Evolutionary conservation across 306 rosid genomes (phyloP).

Genomic region (Lathyrus oleraceus): DNA sequence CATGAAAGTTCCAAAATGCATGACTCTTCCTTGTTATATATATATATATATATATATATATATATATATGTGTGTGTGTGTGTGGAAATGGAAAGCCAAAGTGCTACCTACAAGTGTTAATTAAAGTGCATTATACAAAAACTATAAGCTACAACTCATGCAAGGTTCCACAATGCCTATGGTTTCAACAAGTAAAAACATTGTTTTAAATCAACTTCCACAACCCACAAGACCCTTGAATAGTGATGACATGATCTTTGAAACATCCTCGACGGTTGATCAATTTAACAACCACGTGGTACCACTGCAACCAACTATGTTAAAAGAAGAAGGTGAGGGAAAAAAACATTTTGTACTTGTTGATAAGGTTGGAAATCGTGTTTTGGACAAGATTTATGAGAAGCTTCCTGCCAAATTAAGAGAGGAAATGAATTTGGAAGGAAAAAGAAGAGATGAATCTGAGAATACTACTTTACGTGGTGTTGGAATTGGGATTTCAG

Average conservation of each 20-base stretch:
- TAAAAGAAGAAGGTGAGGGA: slow-evolving; percentile 8
- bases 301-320: slow-evolving; percentile 1
- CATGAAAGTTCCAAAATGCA: neutral
- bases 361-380: slow-evolving; percentile 9
- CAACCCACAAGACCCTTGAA: slow-evolving; percentile 31
- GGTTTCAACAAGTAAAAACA: neutral
- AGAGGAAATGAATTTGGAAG: slow-evolving; percentile 20
- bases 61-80: no score
- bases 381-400: slow-evolving; percentile 22
- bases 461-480: slow-evolving; percentile 14
- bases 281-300: neutral
- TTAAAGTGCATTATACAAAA: neutral
- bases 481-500: neutral
- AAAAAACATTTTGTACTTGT: neutral
- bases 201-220: slow-evolving; percentile 26
- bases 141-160: neutral
- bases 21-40: neutral
- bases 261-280: neutral
- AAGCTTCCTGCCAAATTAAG: slow-evolving; percentile 9
- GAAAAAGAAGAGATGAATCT: neutral
- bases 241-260: slow-evolving; percentile 14
- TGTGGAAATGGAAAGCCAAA: neutral
- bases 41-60: no score
- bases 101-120: no score
- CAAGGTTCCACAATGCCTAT: slow-evolving; percentile 23